Base-by-base conservation (phyloP, 371 early-diverging fungal species). In the Syncephalastrum monosporum region DNA sequence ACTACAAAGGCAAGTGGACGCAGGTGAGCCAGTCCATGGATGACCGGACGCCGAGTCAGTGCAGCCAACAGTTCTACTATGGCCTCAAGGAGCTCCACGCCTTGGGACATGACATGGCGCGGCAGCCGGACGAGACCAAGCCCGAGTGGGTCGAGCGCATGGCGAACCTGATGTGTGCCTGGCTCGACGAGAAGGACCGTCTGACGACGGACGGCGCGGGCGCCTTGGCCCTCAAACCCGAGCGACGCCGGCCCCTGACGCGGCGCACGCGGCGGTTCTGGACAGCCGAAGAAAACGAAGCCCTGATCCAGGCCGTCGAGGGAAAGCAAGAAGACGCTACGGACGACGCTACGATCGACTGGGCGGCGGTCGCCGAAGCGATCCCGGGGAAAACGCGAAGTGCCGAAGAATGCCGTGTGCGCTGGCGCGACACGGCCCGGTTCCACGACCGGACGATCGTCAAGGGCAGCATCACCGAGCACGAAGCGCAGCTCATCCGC, bases 211-310 rank as follows among this genome's bases (percentile, higher is more conserved):
- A 23, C 2, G 41, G 7, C 47, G 48, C 5, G 6, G 55, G 21
- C 0, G 17, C 4, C 21, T 59, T 5, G 43, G 61, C 19, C 38
- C 43, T 10, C 15, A 24, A 29, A 25, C 59, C 13, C 23, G 27
- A 12, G 5, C 25, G 42, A 27, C 17, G 38, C 42, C 19, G 53
- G 17, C n/a, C 25, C 42, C 17, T 27, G 47, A 4, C 13, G 61
- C 8, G 24, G 59, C 12, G 49, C 55, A 42, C 4, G 29, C 23
- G 64, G 57, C 3, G 38, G 8, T 43, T 4, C 4, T 77, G 74
- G 74, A 59, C 64, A 23, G 5, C 55, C 15, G 62, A 73, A 38
- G 74, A 73, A 57, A 60, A 69, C 27, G 27, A 33, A 33, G 38
- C 38, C 7, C 12, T 33, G 38, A 33, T 33, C 38, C 38, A 33